Evolutionary conservation across 2,329 filamentous ascomycete genomes (phyloP).

Genomic region (Colletotrichum salicis): DNA sequence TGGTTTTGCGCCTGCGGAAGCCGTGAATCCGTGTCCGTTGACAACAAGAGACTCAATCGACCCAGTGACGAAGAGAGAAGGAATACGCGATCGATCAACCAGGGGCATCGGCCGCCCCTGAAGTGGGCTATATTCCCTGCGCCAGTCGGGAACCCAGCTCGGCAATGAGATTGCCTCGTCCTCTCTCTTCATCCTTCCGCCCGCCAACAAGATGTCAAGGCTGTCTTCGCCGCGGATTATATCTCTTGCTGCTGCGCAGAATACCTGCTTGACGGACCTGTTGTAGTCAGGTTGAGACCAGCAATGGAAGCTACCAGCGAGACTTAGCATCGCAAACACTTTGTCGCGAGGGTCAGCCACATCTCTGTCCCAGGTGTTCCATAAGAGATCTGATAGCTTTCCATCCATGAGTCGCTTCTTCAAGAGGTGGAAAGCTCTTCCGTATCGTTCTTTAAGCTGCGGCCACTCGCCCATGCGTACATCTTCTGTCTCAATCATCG

Average conservation of each 20-base stretch:
- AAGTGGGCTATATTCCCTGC: background rate
- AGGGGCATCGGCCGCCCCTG: background rate
- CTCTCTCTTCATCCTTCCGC: background rate
- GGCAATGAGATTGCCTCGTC: background rate
- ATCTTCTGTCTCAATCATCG: background rate
- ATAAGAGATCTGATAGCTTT: slow-evolving; percentile 5
- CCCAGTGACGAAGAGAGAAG: background rate
- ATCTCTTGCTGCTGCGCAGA: background rate
- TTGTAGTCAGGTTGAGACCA: background rate
- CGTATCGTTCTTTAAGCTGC: background rate
- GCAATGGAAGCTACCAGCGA: background rate
- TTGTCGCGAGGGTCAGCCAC: background rate
- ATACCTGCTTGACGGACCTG: background rate
- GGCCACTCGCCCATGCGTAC: background rate
- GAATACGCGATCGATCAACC: background rate
- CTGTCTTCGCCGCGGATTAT: background rate
- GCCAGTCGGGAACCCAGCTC: slow-evolving; percentile 10
- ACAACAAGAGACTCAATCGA: background rate
- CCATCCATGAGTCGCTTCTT: background rate
- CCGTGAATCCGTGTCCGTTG: background rate
- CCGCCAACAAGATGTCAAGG: slow-evolving; percentile 8
- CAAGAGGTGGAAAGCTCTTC: background rate
- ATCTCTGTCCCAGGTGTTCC: slow-evolving; percentile 6
- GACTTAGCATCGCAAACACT: background rate
- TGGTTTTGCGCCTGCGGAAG: background rate